Evolutionary conservation across 805 yeast species (phyloP).

Genomic region (Sungouiozyma ichnusensis): DNA sequence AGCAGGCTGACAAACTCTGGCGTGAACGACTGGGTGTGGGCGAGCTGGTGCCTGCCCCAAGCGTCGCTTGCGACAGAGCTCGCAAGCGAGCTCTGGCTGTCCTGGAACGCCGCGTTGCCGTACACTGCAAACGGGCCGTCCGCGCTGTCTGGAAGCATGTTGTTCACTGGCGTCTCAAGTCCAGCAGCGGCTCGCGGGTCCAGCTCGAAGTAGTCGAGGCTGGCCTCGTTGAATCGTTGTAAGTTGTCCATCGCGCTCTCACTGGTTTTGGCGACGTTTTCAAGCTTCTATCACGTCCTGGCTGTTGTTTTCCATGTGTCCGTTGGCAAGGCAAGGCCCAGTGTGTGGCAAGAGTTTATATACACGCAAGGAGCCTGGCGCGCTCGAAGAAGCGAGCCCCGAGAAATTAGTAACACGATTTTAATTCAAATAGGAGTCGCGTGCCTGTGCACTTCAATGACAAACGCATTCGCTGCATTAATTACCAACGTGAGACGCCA

Average conservation of each 20-base stretch:
- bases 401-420: not conserved
- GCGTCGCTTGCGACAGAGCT: not conserved
- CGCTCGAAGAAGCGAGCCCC: not conserved
- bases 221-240: not conserved
- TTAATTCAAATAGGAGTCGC: not conserved
- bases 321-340: too few relatives aligned
- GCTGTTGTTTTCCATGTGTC: too few relatives aligned
- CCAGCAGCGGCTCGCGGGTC: not conserved
- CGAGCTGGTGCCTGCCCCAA: not conserved
- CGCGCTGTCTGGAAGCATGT: not conserved
- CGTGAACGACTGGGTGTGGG: constrained; percentile 14
- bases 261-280: too few relatives aligned
- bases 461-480: not conserved
- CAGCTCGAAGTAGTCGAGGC: not conserved
- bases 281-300: too few relatives aligned
- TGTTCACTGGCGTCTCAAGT: not conserved
- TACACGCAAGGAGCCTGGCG: not conserved
- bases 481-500: too few relatives aligned
- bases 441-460: not conserved
- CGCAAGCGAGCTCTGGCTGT: not conserved
- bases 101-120: not conserved
- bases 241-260: not conserved
- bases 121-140: not conserved
- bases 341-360: too few relatives aligned
- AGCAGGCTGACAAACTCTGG: constrained; percentile 37